These are phyloP conservation scores for Populus nigra DNA, from an alignment of 345 rosid genomes.

Conservation along the genomic window DNA sequence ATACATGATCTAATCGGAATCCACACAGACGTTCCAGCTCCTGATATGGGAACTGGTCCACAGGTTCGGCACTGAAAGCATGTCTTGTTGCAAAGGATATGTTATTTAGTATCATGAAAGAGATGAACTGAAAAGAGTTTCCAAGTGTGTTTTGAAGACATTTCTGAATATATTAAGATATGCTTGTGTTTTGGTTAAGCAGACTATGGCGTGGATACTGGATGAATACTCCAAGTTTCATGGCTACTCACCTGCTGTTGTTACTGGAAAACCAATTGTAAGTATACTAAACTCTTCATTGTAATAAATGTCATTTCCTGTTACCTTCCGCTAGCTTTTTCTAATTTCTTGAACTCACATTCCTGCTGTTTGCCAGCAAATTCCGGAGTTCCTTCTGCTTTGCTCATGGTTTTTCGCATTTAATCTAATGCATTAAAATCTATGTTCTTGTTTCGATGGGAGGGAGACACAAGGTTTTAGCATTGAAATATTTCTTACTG, in stretches of 20 bases:
- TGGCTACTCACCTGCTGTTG: conserved; percentile 89
- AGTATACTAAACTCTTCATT: conserved; percentile 19
- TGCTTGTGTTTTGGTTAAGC: conserved; percentile 22
- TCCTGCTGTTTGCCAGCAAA: not conserved
- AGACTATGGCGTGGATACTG: conserved; percentile 99
- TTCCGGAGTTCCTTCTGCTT: not conserved
- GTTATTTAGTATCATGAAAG: not conserved
- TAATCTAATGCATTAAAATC: not conserved
- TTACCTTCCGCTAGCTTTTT: not conserved
- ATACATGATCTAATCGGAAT: conserved; percentile 88
- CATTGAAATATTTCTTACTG: too few relatives aligned
- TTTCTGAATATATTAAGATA: not conserved
- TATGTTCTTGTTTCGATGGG: not conserved
- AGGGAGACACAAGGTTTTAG: not conserved
- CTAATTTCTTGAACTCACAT: not conserved
- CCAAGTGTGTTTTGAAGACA: not conserved
- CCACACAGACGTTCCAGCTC: conserved; percentile 95
- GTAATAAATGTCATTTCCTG: not conserved
- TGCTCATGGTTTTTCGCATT: not conserved
- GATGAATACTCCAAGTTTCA: conserved; percentile 96
- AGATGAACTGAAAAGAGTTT: not conserved
- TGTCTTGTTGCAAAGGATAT: not conserved
- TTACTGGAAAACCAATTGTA: conserved; percentile 89
- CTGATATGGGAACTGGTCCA: conserved; percentile 97
- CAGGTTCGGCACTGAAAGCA: conserved; percentile 46